A percentile compares a stretch with the other conserved stretches of the same genome.
Conservation (phyloP, 2,329 filamentous ascomycete species). For the Trichoderma atrobrunneum region DNA sequence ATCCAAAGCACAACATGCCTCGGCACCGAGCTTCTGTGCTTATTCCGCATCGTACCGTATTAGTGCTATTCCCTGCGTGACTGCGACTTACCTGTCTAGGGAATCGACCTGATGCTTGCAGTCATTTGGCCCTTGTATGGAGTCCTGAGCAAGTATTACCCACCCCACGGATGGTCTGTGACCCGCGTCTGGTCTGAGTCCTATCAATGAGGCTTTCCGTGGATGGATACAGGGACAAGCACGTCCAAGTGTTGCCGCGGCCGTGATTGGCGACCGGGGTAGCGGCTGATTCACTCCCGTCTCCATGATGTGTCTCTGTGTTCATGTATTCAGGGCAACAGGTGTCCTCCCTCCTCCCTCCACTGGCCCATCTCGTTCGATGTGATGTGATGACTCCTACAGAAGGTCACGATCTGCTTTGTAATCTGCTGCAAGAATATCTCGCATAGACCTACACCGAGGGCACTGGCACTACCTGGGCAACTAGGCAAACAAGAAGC, state of each 20-base stretch:
- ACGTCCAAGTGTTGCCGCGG: background rate
- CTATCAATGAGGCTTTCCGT: background rate
- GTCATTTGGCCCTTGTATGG: background rate
- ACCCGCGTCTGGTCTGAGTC: background rate
- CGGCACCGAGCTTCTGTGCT: background rate
- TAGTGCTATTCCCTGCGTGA: background rate
- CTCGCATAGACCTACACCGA: background rate
- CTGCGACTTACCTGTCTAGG: background rate
- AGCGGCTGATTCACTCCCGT: background rate
- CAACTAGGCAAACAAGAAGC: background rate
- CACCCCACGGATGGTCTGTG: background rate
- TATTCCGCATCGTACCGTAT: background rate
- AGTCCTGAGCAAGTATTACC: background rate
- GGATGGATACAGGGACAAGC: background rate
- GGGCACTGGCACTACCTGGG: background rate
- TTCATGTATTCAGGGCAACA: too few species aligned
- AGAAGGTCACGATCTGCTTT: background rate
- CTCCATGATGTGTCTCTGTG: background rate
- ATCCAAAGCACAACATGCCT: background rate
- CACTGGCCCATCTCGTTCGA: background rate
- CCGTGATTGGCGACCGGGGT: slow-evolving; percentile 1
- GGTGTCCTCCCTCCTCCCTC: background rate
- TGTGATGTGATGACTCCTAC: background rate
- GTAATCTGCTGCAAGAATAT: background rate
- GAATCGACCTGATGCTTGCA: background rate